phyloP scores from a whole-genome alignment of 2,329 filamentous ascomycete species.

The Hypomyces rosellus region DNA sequence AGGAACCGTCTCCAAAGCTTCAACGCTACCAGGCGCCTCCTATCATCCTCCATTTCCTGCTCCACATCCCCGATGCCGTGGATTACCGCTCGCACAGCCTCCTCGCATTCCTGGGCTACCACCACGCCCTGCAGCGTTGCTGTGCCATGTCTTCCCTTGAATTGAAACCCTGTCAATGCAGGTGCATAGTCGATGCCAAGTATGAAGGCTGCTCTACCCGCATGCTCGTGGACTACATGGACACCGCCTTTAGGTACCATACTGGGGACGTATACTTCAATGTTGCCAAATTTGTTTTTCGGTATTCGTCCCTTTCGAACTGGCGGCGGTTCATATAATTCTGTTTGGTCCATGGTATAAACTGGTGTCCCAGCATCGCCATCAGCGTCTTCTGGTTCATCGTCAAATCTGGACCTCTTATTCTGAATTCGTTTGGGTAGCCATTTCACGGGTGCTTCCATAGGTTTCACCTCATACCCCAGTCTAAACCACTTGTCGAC shows the following conservation, averaged over 20 bases:
- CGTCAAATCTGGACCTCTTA: constrained; percentile 18
- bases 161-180: constrained; percentile 84
- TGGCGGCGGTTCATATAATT: constrained; percentile 67
- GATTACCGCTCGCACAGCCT: constrained; percentile 66
- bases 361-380: constrained; percentile 46
- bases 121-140: constrained; percentile 75
- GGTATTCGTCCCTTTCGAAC: constrained; percentile 71
- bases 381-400: constrained; percentile 23
- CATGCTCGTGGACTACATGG: constrained; percentile 58
- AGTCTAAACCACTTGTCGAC: constrained; percentile 87
- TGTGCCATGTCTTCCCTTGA: constrained; percentile 78
- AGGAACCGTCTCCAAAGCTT: constrained; percentile 64
- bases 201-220: constrained; percentile 64
- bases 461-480: constrained; percentile 69
- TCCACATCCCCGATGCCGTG: constrained; percentile 60
- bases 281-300: constrained; percentile 88
- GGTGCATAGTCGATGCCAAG: constrained; percentile 81
- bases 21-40: constrained; percentile 65
- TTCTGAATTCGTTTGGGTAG: constrained; percentile 43
- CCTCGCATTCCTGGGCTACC: constrained; percentile 63
- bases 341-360: constrained; percentile 59
- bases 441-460: constrained; percentile 78
- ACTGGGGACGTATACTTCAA: constrained; percentile 84
- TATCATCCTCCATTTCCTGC: constrained; percentile 59
- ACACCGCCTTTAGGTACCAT: constrained; percentile 83